Evolutionary conservation across 139 green algal species (phyloP), one percentile per base, ranked within the genome.

Genomic region (Asterochloris sp.): DNA sequence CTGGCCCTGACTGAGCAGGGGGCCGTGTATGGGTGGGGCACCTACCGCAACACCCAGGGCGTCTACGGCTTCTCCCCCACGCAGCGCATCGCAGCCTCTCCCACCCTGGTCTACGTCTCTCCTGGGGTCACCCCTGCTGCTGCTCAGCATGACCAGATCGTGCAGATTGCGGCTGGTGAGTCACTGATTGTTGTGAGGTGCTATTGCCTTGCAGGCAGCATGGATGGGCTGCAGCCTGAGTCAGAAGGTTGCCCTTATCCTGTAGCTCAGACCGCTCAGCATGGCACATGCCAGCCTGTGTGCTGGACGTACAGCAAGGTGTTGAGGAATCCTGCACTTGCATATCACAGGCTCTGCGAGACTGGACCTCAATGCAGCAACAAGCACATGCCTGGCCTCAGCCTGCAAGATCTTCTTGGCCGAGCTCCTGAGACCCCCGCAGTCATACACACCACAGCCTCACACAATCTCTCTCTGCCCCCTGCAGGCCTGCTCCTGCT

Each of bases 21-120:
- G 12, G 79, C 75, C 2, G 84, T 98, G 61, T 98, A 88, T n/a
- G 95, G 88, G 12, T 98, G 94, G 89, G 95, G 95, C 73, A 92
- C 88, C 74, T 98, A 95, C 88, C 92, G 95, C 66, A 91, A 95
- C 79, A 38, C 84, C 47, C 91, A 87, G 29, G 92, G 92, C 19
- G 86, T 95, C 10, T 91, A 90, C 69, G 92, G 92, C 75, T 98
- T 98, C 76, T 67, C 79, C 1, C 69, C 78, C 0, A 21, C 62
- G 24, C 80, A 64, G 0, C 82, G 82, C 62, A 88, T 93, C 28
- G 69, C 64, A 27, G 38, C 87, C 29, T 82, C 69, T 23, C 85
- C 83, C 71, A 87, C 62, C 9, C 68, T 85, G 60, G 81, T 96
- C 29, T 89, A 91, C 80, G 24, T 79, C n/a, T 90, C 93, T 0